Evolutionary conservation across 768 basidiomycete genomes (phyloP).

Genomic region (Phanerodontia chrysosporium): DNA sequence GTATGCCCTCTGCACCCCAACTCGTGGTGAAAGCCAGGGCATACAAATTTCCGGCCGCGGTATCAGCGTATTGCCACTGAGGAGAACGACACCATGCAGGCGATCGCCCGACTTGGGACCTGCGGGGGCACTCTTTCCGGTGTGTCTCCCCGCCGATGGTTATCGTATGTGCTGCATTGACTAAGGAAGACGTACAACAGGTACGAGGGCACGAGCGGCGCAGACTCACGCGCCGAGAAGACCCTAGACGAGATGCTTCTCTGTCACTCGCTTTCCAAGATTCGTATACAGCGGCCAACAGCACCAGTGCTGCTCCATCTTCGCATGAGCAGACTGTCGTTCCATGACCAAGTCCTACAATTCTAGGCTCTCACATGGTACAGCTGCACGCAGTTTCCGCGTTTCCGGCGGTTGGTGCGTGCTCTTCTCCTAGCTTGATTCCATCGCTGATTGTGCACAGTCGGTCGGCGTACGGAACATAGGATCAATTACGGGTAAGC

Average conservation of each 20-base stretch:
- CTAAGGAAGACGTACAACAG: not conserved
- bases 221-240: not conserved
- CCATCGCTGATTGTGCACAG: not conserved
- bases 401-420: not conserved
- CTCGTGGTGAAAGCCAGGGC: not conserved
- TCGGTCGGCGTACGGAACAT: not conserved
- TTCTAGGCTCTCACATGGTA: not conserved
- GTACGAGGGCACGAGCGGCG: not conserved
- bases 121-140: not conserved
- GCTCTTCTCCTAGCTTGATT: not conserved
- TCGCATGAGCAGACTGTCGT: not conserved
- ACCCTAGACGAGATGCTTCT: not conserved
- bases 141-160: not conserved
- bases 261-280: not conserved
- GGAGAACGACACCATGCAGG: not conserved
- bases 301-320: not conserved
- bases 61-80: not conserved
- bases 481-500: not conserved
- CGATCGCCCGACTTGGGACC: not conserved
- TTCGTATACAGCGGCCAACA: not conserved
- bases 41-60: not conserved
- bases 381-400: not conserved
- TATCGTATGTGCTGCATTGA: not conserved
- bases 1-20: not conserved
- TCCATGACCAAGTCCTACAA: not conserved